Conservation (phyloP, 2,329 filamentous ascomycete genomes). For the Aspergillus uvarum region DNA sequence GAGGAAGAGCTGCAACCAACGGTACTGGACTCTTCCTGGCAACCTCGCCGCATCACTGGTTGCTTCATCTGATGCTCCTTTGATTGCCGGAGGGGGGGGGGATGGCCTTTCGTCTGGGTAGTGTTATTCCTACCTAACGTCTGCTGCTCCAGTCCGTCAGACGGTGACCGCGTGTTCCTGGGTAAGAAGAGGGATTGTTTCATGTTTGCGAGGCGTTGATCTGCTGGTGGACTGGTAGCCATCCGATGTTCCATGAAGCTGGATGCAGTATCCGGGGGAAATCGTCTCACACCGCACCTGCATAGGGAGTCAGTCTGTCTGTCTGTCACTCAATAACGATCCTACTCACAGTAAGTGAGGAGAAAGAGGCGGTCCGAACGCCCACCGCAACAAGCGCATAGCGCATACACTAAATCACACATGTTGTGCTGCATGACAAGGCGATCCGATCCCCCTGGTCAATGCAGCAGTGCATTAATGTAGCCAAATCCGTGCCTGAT, state of each 20-base stretch:
- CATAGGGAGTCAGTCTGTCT: background rate
- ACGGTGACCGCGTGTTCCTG: slow-evolving; percentile 2
- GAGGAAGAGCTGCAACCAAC: background rate
- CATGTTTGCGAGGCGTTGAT: background rate
- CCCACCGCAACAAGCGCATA: background rate
- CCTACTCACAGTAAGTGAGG: background rate
- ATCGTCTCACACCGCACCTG: background rate
- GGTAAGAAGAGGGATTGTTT: background rate
- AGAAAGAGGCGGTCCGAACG: background rate
- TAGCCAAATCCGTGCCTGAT: slow-evolving; percentile 15
- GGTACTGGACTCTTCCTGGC: background rate
- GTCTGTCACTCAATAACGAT: background rate
- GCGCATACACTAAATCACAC: background rate
- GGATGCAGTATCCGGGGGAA: too few relatives aligned
- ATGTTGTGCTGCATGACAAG: background rate
- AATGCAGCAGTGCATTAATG: slow-evolving; percentile 1
- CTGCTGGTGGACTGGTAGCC: background rate
- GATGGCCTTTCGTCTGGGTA: too few relatives aligned
- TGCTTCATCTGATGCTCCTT: slow-evolving; percentile 2
- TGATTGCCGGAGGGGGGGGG: too few relatives aligned
- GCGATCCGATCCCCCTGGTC: slow-evolving; percentile 7
- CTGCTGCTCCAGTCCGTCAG: background rate
- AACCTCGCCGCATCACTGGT: background rate
- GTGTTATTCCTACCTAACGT: background rate
- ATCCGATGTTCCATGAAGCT: background rate